Evolutionary conservation across 73 alveolate species (phyloP).

Genomic region (Paramecium tetraurelia): DNA sequence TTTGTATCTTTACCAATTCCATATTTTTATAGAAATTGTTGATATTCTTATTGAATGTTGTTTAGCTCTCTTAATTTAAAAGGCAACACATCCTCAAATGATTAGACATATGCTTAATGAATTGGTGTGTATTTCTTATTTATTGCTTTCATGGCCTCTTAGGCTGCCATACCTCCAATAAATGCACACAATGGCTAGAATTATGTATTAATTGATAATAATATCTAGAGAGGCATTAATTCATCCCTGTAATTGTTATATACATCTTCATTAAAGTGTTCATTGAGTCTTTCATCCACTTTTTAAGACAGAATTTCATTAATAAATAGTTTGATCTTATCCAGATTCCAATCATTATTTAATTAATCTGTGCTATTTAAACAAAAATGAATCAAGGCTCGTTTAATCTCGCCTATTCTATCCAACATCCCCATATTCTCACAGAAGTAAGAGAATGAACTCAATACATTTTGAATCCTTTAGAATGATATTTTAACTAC

Average conservation of each 20-base stretch:
- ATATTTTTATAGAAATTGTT: not conserved
- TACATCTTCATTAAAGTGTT: constrained; percentile 12
- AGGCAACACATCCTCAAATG: not conserved
- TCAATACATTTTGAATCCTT: constrained; percentile 42
- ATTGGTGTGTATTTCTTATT: constrained; percentile 87
- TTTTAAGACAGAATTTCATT: not conserved
- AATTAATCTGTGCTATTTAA: not conserved
- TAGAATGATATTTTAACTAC: constrained; percentile 39
- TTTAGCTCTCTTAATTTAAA: not conserved
- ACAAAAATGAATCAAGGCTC: not conserved
- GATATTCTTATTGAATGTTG: not conserved
- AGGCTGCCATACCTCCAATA: constrained; percentile 89
- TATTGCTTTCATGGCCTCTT: constrained; percentile 89
- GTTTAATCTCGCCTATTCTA: constrained; percentile 46
- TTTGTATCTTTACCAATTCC: not conserved
- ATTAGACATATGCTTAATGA: constrained; percentile 61
- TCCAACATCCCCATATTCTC: constrained; percentile 61
- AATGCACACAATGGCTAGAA: constrained; percentile 74
- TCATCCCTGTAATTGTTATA: not conserved
- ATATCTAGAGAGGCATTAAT: not conserved
- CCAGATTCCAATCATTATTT: not conserved
- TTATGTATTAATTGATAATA: not conserved
- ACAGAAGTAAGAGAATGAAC: not conserved
- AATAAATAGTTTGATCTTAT: not conserved
- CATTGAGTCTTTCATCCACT: not conserved